phyloP scores from a whole-genome alignment of 148 eudicot genomes.

The Dianthus caryophyllus region DNA sequence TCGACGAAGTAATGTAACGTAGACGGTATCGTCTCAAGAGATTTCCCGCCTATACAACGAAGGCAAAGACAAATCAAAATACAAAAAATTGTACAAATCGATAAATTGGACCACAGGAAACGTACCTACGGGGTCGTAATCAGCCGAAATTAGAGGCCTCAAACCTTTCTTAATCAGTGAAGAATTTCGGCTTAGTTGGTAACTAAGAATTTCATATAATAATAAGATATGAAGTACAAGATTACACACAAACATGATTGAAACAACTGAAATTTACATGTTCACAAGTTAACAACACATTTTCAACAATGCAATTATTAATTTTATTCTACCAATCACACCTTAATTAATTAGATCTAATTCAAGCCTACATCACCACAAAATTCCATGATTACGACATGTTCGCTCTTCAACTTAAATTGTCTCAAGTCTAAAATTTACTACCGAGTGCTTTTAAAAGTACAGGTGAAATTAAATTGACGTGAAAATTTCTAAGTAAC shows the following conservation, averaged over 20 bases:
- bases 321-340: too few relatives aligned
- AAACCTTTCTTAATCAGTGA: background rate
- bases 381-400: too few relatives aligned
- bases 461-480: too few relatives aligned
- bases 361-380: too few relatives aligned
- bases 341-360: too few relatives aligned
- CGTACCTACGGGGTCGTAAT: background rate
- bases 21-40: slow-evolving; percentile 54
- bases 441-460: too few relatives aligned
- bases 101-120: slow-evolving; percentile 18
- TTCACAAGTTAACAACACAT: background rate
- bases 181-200: slow-evolving; percentile 9
- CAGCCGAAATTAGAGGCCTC: slow-evolving; percentile 19
- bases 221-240: background rate
- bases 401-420: too few relatives aligned
- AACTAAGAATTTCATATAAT: slow-evolving; percentile 12
- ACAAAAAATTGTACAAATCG: background rate
- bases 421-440: too few relatives aligned
- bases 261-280: background rate
- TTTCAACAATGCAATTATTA: too few relatives aligned
- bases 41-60: slow-evolving; percentile 47
- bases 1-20: slow-evolving; percentile 67
- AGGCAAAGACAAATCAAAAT: background rate
- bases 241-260: slow-evolving; percentile 1
- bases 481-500: too few relatives aligned